Percentiles rank a stretch among this genome's conserved stretches.
phyloP scores from a whole-genome alignment of 2,329 filamentous ascomycete genomes.

The Coniochaeta ligniaria region DNA sequence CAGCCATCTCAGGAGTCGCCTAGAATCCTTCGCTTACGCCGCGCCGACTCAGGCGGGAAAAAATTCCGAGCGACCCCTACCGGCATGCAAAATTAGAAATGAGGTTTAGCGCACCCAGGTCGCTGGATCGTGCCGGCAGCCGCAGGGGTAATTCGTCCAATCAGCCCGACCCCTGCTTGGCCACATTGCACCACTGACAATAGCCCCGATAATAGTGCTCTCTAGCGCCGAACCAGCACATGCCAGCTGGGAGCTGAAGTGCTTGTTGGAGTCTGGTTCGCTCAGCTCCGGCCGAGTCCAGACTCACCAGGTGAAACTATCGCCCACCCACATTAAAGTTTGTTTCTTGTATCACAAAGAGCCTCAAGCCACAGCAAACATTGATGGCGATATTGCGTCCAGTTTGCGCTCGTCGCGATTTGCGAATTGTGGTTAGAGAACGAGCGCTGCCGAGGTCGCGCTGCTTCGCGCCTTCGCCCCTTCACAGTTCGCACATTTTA shows the following conservation, averaged over 20 bases:
- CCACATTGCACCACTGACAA: background rate
- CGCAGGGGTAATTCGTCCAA: background rate
- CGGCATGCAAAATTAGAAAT: background rate
- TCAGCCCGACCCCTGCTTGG: background rate
- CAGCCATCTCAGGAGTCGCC: background rate
- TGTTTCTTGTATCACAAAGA: too few relatives aligned
- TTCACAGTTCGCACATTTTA: too few relatives aligned
- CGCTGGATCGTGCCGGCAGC: background rate
- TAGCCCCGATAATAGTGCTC: background rate
- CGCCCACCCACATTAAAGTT: too few relatives aligned
- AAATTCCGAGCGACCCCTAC: background rate
- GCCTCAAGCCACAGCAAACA: too few relatives aligned
- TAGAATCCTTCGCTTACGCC: background rate
- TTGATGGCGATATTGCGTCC: too few relatives aligned
- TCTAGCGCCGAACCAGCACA: background rate
- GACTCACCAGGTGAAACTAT: background rate
- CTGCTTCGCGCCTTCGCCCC: too few relatives aligned
- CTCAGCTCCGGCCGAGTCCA: background rate
- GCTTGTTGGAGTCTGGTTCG: background rate
- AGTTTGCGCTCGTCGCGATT: too few relatives aligned
- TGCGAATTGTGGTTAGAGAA: too few relatives aligned
- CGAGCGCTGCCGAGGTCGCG: too few relatives aligned
- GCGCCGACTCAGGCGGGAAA: background rate
- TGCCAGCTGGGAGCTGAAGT: background rate
- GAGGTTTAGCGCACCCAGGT: background rate